Conservation (phyloP, 352 stramenopile genomes). For the Globisporangium canariense region DNA sequence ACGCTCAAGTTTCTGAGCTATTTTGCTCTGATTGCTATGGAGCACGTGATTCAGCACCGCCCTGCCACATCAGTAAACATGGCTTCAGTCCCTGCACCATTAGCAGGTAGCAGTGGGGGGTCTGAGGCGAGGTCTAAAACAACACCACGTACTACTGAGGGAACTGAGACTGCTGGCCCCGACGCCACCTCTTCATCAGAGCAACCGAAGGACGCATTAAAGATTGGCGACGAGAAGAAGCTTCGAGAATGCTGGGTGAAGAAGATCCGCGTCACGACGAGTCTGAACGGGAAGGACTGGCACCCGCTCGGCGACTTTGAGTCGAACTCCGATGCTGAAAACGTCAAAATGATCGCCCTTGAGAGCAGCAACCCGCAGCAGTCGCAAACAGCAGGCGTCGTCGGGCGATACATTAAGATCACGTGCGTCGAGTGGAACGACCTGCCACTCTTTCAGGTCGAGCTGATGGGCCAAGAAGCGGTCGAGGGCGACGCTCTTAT, state of each 20-base stretch:
- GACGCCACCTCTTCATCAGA: background rate
- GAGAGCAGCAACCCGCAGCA: constrained; percentile 14
- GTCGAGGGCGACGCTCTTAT: constrained; percentile 47
- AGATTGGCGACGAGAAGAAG: background rate
- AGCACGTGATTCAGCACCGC: constrained; percentile 40
- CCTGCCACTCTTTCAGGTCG: constrained; percentile 53
- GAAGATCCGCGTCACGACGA: constrained; percentile 52
- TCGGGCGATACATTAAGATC: constrained; percentile 63
- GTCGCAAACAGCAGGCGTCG: constrained; percentile 1
- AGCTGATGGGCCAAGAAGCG: constrained; percentile 60
- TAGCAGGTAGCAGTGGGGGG: background rate
- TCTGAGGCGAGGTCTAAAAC: background rate
- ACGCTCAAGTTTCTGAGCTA: constrained; percentile 78
- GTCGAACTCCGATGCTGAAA: constrained; percentile 39
- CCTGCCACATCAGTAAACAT: constrained; percentile 2
- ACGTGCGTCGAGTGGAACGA: constrained; percentile 65
- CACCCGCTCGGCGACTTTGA: constrained; percentile 54
- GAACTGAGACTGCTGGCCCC: background rate
- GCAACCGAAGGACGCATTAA: background rate
- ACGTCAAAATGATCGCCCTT: constrained; percentile 33
- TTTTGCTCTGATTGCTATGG: constrained; percentile 53
- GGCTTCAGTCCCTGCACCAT: background rate
- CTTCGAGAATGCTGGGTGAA: constrained; percentile 54
- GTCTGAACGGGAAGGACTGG: constrained; percentile 66
- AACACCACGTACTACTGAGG: background rate